Evolutionary conservation across 2,329 filamentous ascomycete species (phyloP).

Genomic region (Teratosphaeria zuluensis): DNA sequence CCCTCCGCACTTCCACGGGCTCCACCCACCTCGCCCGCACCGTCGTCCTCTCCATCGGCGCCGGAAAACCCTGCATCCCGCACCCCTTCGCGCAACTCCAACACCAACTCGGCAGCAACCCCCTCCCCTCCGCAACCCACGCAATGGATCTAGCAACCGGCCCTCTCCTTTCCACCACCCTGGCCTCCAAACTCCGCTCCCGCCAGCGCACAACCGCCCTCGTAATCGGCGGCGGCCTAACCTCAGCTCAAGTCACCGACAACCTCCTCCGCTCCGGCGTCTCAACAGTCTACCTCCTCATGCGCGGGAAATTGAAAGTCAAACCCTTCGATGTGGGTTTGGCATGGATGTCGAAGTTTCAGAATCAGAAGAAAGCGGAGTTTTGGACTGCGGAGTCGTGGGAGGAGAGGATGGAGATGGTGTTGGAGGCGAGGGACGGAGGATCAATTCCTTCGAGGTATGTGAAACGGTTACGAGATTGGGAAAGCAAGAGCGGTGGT

Average conservation of each 20-base stretch:
- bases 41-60: constrained; percentile 62
- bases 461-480: constrained; percentile 55
- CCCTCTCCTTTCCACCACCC: constrained; percentile 37
- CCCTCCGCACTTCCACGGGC: constrained; percentile 46
- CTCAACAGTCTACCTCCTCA: constrained; percentile 58
- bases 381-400: constrained; percentile 62
- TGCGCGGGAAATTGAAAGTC: constrained; percentile 46
- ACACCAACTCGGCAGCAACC: constrained; percentile 16
- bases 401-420: constrained; percentile 54
- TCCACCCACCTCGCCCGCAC: constrained; percentile 46
- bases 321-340: constrained; percentile 73
- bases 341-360: constrained; percentile 73
- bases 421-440: constrained; percentile 57
- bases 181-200: constrained; percentile 45
- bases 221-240: constrained; percentile 66
- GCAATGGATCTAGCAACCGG: constrained; percentile 34
- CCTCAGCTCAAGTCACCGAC: constrained; percentile 64
- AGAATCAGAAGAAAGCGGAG: constrained; percentile 63
- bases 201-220: constrained; percentile 51
- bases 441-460: constrained; percentile 67
- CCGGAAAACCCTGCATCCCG: constrained; percentile 47
- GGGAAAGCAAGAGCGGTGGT: constrained; percentile 33
- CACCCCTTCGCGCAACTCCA: constrained; percentile 21
- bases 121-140: constrained; percentile 47
- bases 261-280: constrained; percentile 56